These are phyloP conservation scores for Xerocomellus amylosporus DNA, from an alignment of 768 basidiomycete species.

Conservation along the genomic window DNA sequence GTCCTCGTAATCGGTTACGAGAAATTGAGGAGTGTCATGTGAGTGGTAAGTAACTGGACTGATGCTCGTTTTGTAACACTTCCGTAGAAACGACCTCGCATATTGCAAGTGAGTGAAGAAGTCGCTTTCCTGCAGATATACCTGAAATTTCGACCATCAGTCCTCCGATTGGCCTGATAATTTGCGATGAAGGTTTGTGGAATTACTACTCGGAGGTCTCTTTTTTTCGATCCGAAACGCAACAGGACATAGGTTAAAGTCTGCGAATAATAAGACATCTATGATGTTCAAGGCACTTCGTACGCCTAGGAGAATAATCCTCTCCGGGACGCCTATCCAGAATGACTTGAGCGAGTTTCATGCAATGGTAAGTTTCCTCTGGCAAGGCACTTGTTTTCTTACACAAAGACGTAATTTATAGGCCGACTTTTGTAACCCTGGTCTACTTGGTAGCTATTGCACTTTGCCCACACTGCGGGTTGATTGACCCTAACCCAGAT, in stretches of 20 bases:
- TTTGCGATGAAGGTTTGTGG: slow-evolving; percentile 87
- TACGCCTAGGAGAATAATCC: slow-evolving; percentile 76
- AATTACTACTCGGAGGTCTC: not conserved
- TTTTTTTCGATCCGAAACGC: not conserved
- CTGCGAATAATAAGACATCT: slow-evolving; percentile 86
- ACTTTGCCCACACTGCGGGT: not conserved
- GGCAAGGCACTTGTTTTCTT: not conserved
- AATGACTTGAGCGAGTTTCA: slow-evolving; percentile 96
- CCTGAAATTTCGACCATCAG: slow-evolving; percentile 35
- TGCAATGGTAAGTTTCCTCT: slow-evolving; percentile 70
- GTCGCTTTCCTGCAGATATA: not conserved
- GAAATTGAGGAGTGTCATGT: slow-evolving; percentile 81
- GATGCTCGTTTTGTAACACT: not conserved
- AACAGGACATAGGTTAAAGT: slow-evolving; percentile 87
- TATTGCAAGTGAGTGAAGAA: slow-evolving; percentile 56
- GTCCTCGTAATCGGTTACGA: slow-evolving; percentile 97
- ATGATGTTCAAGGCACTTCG: slow-evolving; percentile 77
- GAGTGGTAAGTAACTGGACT: slow-evolving; percentile 25
- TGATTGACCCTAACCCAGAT: slow-evolving; percentile 41
- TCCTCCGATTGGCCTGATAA: slow-evolving; percentile 87
- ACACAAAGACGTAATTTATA: slow-evolving; percentile 26
- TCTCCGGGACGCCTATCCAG: slow-evolving; percentile 96
- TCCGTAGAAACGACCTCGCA: slow-evolving; percentile 49
- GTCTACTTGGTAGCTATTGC: slow-evolving; percentile 61
- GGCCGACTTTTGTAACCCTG: slow-evolving; percentile 95